Percentiles rank a stretch among this genome's conserved stretches.
Evolutionary conservation across 2,329 filamentous ascomycete genomes (phyloP).

Genomic region (Diplodia corticola): DNA sequence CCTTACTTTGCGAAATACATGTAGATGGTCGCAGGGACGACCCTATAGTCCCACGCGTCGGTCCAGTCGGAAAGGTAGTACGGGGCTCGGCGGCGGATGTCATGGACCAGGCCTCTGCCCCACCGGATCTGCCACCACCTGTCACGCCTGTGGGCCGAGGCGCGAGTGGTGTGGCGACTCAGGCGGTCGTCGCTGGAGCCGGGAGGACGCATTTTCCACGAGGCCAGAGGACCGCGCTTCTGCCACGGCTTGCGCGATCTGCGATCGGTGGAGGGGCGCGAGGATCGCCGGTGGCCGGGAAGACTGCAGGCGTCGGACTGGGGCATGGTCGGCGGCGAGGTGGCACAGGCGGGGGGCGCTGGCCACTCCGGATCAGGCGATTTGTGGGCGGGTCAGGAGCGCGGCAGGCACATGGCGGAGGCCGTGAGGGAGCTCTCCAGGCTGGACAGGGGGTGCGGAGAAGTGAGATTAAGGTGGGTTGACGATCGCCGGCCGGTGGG

Average conservation of each 20-base stretch:
- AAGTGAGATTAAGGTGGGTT: slow-evolving; percentile 7
- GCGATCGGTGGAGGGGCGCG: neutral
- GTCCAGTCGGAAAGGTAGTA: slow-evolving; percentile 81
- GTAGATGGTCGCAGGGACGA: slow-evolving; percentile 82
- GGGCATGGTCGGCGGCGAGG: neutral
- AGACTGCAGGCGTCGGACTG: slow-evolving; percentile 13
- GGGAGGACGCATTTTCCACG: slow-evolving; percentile 22
- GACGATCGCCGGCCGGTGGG: slow-evolving; percentile 1
- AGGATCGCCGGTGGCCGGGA: slow-evolving; percentile 11
- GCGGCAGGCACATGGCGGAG: neutral
- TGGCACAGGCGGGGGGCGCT: neutral
- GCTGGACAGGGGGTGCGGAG: slow-evolving; percentile 10
- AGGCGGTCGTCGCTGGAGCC: slow-evolving; percentile 24
- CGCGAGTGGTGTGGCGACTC: slow-evolving; percentile 27
- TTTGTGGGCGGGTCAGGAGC: neutral
- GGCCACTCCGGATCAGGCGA: neutral
- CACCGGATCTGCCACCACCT: slow-evolving; percentile 73
- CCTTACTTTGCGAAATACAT: slow-evolving; percentile 93
- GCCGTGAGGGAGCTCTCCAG: neutral
- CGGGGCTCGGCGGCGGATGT: slow-evolving; percentile 71
- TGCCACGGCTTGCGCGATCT: slow-evolving; percentile 27
- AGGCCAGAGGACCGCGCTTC: slow-evolving; percentile 27
- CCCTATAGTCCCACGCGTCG: slow-evolving; percentile 88
- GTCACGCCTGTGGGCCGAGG: slow-evolving; percentile 28
- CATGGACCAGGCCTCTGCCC: slow-evolving; percentile 78